A percentile compares a stretch with the other conserved stretches of the same genome.
Conservation (phyloP, 495 filamentous ascomycete species). For the Penicillium arizonense region DNA sequence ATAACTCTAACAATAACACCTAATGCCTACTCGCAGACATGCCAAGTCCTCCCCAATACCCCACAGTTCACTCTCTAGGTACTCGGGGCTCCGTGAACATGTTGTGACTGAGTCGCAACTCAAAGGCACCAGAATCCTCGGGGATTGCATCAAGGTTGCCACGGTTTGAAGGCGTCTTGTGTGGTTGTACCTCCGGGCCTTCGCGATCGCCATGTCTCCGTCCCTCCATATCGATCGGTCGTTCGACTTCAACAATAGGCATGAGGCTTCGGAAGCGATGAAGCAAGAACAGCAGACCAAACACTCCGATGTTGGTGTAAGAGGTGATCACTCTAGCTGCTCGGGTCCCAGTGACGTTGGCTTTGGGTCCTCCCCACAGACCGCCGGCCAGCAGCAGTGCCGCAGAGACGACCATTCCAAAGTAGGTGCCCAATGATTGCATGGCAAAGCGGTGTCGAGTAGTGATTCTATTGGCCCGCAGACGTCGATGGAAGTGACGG, state of each 20-base stretch:
- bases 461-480: constrained; percentile 36
- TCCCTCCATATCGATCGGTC: background rate
- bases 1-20: background rate
- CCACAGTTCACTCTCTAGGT: background rate
- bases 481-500: constrained; percentile 53
- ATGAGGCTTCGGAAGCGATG: constrained; percentile 14
- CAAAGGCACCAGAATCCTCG: background rate
- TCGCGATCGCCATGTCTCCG: background rate
- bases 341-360: constrained; percentile 38
- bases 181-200: background rate
- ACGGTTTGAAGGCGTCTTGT: background rate
- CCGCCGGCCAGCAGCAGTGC: constrained; percentile 53
- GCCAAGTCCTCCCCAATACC: background rate
- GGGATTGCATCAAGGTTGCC: background rate
- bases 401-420: constrained; percentile 44
- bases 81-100: constrained; percentile 10
- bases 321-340: constrained; percentile 49
- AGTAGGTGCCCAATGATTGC: constrained; percentile 54
- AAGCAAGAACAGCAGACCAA: constrained; percentile 38
- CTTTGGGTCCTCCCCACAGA: constrained; percentile 49
- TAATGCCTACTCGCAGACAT: background rate
- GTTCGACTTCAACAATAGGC: constrained; percentile 4
- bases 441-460: constrained; percentile 41
- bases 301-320: constrained; percentile 61
- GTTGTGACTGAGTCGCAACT: constrained; percentile 2